Percentiles rank a stretch among this genome's conserved stretches.
Evolutionary conservation across 805 yeast species (phyloP).

Genomic region (Kodamaea fukazawae): DNA sequence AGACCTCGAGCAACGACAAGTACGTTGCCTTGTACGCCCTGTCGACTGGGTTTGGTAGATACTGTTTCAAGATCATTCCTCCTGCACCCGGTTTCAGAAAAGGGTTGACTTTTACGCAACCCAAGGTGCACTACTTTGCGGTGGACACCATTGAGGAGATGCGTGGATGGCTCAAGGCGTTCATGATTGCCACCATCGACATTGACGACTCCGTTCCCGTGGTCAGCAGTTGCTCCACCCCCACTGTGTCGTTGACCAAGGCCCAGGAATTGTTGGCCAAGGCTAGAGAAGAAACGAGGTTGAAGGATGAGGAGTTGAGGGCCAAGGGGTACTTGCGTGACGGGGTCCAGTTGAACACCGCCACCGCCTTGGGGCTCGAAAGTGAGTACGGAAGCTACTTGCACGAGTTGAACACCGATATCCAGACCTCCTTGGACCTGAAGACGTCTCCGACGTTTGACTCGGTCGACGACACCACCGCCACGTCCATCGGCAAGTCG

Average conservation of each 20-base stretch:
- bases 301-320: constrained; percentile 49
- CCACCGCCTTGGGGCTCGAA: constrained; percentile 6
- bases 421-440: constrained; percentile 26
- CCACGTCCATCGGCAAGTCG: constrained; percentile 18
- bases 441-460: constrained; percentile 30
- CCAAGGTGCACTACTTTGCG: constrained; percentile 93
- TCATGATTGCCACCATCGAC: constrained; percentile 95
- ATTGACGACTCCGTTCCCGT: constrained; percentile 91
- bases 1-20: constrained; percentile 69
- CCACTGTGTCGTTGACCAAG: constrained; percentile 83
- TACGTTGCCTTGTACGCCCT: constrained; percentile 86
- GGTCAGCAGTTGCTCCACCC: constrained; percentile 87
- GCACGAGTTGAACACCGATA: constrained; percentile 14
- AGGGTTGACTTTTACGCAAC: constrained; percentile 95
- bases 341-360: constrained; percentile 13
- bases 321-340: constrained; percentile 39
- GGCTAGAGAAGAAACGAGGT: constrained; percentile 71
- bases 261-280: constrained; percentile 85
- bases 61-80: constrained; percentile 88
- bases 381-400: constrained; percentile 13
- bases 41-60: constrained; percentile 89
- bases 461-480: constrained; percentile 32
- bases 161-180: constrained; percentile 92
- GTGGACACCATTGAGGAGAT: constrained; percentile 88
- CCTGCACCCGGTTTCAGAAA: constrained; percentile 97